A percentile compares a stretch with the other conserved stretches of the same genome.
Evolutionary conservation across 192 early-diverging fungal species (phyloP).

Genomic region (Linderina pennispora): DNA sequence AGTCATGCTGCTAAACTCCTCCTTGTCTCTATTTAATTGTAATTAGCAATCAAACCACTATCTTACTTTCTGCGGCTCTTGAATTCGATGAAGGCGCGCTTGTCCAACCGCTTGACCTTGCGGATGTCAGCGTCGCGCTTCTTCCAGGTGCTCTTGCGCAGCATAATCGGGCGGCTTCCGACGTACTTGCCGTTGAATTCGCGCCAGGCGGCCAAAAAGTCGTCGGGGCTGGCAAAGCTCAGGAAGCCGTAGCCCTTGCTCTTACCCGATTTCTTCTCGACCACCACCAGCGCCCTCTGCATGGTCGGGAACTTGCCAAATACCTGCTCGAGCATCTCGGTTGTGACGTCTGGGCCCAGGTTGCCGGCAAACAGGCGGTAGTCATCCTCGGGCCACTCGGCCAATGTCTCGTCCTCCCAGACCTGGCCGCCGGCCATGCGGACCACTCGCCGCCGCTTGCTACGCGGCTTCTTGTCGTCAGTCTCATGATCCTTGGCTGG

Average conservation of each 20-base stretch:
- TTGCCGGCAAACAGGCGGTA: conserved; percentile 92
- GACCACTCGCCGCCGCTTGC: conserved; percentile 61
- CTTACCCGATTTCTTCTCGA: conserved; percentile 80
- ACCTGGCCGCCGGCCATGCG: conserved; percentile 85
- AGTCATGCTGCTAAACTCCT: no score
- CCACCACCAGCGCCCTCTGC: conserved; percentile 74
- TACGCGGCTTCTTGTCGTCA: conserved; percentile 41
- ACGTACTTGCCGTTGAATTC: conserved; percentile 99
- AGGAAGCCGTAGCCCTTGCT: conserved; percentile 92
- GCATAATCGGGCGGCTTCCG: conserved; percentile 89
- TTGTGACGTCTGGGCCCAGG: conserved; percentile 88
- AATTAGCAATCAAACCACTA: no score
- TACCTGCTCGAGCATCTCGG: conserved; percentile 68
- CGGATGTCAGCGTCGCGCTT: conserved; percentile 78
- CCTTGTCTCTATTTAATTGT: no score
- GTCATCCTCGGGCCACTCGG: conserved; percentile 87
- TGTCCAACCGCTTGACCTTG: conserved; percentile 40
- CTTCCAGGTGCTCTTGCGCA: conserved; percentile 90
- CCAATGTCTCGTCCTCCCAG: conserved; percentile 86
- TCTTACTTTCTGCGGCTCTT: no score
- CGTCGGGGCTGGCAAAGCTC: conserved; percentile 84
- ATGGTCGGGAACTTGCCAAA: conserved; percentile 86
- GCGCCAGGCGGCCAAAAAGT: conserved; percentile 87
- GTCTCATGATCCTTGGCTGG: not conserved
- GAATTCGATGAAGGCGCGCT: conserved; percentile 29